Conservation (phyloP, 371 early-diverging fungal genomes). For the Catenaria anguillulae region DNA sequence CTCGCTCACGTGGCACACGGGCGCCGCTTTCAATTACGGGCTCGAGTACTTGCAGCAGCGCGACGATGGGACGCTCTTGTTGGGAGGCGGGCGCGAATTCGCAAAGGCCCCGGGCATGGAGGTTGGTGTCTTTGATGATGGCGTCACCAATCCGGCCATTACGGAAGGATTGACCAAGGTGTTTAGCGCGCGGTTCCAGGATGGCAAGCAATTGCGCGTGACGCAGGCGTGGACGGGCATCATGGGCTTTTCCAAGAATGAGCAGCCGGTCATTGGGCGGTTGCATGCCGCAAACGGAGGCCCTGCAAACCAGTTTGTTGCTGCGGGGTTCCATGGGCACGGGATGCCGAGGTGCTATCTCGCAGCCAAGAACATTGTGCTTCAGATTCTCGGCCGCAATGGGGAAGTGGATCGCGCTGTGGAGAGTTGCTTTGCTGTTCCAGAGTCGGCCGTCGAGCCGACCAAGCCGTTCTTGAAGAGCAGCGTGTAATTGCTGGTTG, state of each 20-base stretch:
- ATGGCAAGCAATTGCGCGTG: neutral
- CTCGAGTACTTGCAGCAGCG: slow-evolving; percentile 6
- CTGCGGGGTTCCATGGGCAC: slow-evolving; percentile 4
- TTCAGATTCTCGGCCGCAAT: neutral
- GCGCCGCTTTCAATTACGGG: neutral
- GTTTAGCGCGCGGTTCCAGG: neutral
- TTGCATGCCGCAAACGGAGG: neutral
- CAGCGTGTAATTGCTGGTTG: too few relatives aligned
- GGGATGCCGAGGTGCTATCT: slow-evolving; percentile 5
- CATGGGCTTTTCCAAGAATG: neutral
- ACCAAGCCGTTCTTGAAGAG: too few relatives aligned
- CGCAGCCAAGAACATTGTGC: slow-evolving; percentile 3
- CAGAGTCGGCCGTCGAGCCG: neutral
- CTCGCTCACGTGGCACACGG: neutral
- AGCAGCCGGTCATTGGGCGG: neutral
- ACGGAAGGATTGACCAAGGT: neutral
- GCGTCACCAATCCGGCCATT: neutral
- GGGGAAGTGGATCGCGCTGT: neutral
- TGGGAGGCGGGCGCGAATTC: slow-evolving; percentile 7
- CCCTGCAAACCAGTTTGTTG: neutral
- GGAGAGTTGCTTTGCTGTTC: neutral
- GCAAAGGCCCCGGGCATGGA: neutral
- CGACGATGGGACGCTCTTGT: slow-evolving; percentile 3
- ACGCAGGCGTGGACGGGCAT: neutral
- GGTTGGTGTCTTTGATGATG: neutral